Conservation (phyloP, 257 asterid genomes). For the Buddleja alternifolia region DNA sequence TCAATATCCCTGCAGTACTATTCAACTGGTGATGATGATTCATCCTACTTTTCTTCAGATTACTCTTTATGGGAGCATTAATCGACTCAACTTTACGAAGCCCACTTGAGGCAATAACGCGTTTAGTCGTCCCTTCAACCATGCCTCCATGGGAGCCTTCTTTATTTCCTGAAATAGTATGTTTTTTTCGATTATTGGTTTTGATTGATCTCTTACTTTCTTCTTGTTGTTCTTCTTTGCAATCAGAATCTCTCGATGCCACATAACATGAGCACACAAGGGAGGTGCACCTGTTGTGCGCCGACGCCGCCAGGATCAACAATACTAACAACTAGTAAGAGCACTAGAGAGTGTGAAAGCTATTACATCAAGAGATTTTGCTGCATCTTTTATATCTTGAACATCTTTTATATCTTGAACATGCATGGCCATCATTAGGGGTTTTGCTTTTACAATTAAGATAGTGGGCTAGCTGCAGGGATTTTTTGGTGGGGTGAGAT, state of each 20-base stretch:
- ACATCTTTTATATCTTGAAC: not conserved
- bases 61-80: constrained; percentile 56
- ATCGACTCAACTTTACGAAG: constrained; percentile 6
- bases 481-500: constrained; percentile 5
- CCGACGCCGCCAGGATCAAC: constrained; percentile 51
- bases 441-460: constrained; percentile 41
- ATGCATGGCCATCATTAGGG: constrained; percentile 30
- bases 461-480: constrained; percentile 25
- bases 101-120: constrained; percentile 8
- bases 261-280: constrained; percentile 70
- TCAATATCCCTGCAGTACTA: not conserved
- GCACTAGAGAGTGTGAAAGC: too few relatives aligned
- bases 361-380: not conserved
- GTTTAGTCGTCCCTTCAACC: not conserved
- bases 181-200: not conserved
- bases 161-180: constrained; percentile 10
- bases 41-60: constrained; percentile 49
- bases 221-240: constrained; percentile 50
- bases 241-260: constrained; percentile 56
- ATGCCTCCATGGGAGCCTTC: not conserved
- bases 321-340: not conserved
- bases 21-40: not conserved
- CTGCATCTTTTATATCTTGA: not conserved
- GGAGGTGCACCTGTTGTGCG: constrained; percentile 55
- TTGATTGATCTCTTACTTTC: constrained; percentile 25